Evolutionary conservation across 2,329 filamentous ascomycete genomes (phyloP).

Genomic region (Tolypocladium tundrense): DNA sequence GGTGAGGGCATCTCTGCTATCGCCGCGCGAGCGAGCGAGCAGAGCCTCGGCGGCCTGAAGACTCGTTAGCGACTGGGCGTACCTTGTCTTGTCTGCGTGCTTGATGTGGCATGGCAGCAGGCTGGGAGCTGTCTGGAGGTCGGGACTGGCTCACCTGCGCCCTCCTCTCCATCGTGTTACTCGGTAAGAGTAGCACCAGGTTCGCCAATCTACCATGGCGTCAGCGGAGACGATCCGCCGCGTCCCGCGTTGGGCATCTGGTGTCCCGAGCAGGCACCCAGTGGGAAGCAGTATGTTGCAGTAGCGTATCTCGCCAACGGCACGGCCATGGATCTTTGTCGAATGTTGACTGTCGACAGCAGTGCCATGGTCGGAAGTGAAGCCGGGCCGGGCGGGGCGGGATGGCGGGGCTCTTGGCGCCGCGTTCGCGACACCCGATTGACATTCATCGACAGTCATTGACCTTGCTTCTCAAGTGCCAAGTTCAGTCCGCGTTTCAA

Average conservation of each 20-base stretch:
- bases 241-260: background rate
- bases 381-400: background rate
- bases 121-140: background rate
- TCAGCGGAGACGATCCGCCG: background rate
- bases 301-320: background rate
- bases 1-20: slow-evolving; percentile 49
- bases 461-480: too few species aligned
- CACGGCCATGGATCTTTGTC: background rate
- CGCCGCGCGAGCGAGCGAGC: slow-evolving; percentile 20
- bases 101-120: background rate
- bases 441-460: too few species aligned
- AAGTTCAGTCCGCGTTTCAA: background rate
- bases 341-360: background rate
- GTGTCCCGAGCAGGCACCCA: background rate
- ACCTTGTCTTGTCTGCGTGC: background rate
- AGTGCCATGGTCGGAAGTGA: background rate
- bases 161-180: background rate
- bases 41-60: slow-evolving; percentile 27
- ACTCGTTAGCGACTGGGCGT: background rate
- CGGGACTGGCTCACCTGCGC: background rate
- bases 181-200: background rate
- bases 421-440: background rate
- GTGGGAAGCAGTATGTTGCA: background rate
- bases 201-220: background rate
- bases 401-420: background rate